Evolutionary conservation across 768 basidiomycete genomes (phyloP).

Genomic region (Ramaria sp.): DNA sequence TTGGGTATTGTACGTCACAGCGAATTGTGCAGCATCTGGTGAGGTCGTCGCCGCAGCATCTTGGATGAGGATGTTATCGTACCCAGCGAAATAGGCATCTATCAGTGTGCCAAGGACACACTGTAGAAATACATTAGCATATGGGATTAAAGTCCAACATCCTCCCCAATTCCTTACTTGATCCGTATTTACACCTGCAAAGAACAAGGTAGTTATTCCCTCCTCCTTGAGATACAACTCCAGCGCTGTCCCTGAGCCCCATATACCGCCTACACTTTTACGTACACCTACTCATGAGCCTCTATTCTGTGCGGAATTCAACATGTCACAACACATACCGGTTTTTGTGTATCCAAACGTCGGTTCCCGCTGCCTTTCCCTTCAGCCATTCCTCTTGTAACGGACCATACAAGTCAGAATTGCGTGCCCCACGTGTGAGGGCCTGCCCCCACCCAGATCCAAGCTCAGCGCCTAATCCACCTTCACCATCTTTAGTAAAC

Average conservation of each 20-base stretch:
- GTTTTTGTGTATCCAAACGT: constrained; percentile 68
- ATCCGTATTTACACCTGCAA: constrained; percentile 60
- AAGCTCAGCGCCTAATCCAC: constrained; percentile 42
- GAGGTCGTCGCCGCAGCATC: constrained; percentile 57
- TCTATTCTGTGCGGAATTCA: not conserved
- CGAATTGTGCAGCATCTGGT: constrained; percentile 43
- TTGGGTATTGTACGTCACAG: constrained; percentile 41
- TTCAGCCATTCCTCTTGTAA: constrained; percentile 43
- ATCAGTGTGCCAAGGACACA: constrained; percentile 55
- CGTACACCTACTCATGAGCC: not conserved
- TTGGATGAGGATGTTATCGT: constrained; percentile 46
- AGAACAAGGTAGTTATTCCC: constrained; percentile 49
- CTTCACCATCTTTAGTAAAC: constrained; percentile 36
- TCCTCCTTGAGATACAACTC: constrained; percentile 54
- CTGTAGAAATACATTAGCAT: constrained; percentile 13
- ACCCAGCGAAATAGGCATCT: constrained; percentile 54
- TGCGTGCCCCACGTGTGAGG: constrained; percentile 45
- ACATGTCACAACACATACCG: constrained; percentile 25
- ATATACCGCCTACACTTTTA: constrained; percentile 50
- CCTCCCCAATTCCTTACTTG: constrained; percentile 28
- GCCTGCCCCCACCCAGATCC: constrained; percentile 43
- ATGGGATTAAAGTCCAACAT: not conserved
- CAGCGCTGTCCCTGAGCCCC: constrained; percentile 52
- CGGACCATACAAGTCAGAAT: constrained; percentile 53
- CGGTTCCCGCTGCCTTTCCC: constrained; percentile 43